These are phyloP conservation scores for Tripterygium wilfordii DNA, from an alignment of 177 flowering plant genomes.

Conservation along the genomic window DNA sequence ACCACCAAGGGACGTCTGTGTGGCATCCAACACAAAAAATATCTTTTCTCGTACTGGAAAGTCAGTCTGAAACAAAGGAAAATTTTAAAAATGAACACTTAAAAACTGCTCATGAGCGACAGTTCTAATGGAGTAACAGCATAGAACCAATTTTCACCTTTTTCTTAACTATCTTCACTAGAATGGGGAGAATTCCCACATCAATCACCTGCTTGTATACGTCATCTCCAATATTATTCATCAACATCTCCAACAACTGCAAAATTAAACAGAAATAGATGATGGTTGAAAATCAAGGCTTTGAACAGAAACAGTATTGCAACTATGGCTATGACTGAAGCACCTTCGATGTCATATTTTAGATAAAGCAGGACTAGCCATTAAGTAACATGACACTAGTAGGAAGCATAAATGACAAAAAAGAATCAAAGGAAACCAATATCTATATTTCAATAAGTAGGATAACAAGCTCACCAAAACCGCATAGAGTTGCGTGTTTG, in stretches of 20 bases:
- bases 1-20: slow-evolving; percentile 93
- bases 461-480: slow-evolving; percentile 44
- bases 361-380: background rate
- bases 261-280: slow-evolving; percentile 7
- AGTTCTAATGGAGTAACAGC: background rate
- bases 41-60: slow-evolving; percentile 82
- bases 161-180: slow-evolving; percentile 96
- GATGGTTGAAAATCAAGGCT: slow-evolving; percentile 2
- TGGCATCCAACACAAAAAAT: slow-evolving; percentile 93
- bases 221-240: slow-evolving; percentile 90
- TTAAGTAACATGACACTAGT: background rate
- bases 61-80: slow-evolving; percentile 55
- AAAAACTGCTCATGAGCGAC: background rate
- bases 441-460: background rate
- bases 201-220: slow-evolving; percentile 79
- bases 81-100: background rate
- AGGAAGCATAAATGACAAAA: background rate
- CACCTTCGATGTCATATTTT: no score
- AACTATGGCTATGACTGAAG: no score
- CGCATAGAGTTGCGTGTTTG: slow-evolving; percentile 65
- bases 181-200: slow-evolving; percentile 58
- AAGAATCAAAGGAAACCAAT: background rate
- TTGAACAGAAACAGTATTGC: background rate
- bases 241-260: slow-evolving; percentile 93
- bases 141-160: slow-evolving; percentile 44